Evolutionary conservation across 371 early-diverging fungal species (phyloP), one percentile per base, ranked within the genome.

Genomic region (Coemansia sp.): DNA sequence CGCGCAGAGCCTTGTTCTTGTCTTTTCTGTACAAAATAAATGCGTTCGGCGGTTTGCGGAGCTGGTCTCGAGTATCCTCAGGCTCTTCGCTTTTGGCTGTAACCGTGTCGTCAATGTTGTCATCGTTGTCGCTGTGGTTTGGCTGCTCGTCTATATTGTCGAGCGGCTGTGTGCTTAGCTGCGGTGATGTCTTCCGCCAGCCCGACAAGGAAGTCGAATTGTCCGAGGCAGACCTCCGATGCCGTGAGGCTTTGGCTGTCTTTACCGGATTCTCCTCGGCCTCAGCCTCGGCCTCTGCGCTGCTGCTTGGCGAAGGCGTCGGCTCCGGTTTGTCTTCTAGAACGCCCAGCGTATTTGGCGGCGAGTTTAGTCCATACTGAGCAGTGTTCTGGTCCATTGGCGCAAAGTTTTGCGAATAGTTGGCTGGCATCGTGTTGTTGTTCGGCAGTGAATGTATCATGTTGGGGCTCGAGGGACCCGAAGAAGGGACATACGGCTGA

Each of bases 41-140:
- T 20, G 71, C 71, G 12, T 75, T 75, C 14, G 64, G 61, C 21
- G 75, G 75, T 54, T 75, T 75, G 60, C 68, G 72, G 23, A 75
- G 64, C 28, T 67, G 39, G 51, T 53, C 26, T 59, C n/a, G 7
- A 5, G n/a, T n/a, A 9, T n/a, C 37, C 4, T 52, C 52, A 6
- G 37, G 16, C 33, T 59, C 54, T 23, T 42, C 68, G 44, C 26
- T 51, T 14, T 26, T 58, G 23, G 20, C 51, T 21, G 18, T 50
- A 5, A 2, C 51, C 18, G 39, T 14, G 18, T 50, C 30, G 30
- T 62, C 23, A 25, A 51, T 37, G 39, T 37, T 11, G 12, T 57
- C 18, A 20, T 18, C 37, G 20, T 30, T 20, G 57, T 25, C 26
- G 55, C 14, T 28, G 3, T 28, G 30, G n/a, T 25, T 16, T 2